Conservation (phyloP, 352 stramenopile genomes). For the Pythium vanterpoolii region DNA sequence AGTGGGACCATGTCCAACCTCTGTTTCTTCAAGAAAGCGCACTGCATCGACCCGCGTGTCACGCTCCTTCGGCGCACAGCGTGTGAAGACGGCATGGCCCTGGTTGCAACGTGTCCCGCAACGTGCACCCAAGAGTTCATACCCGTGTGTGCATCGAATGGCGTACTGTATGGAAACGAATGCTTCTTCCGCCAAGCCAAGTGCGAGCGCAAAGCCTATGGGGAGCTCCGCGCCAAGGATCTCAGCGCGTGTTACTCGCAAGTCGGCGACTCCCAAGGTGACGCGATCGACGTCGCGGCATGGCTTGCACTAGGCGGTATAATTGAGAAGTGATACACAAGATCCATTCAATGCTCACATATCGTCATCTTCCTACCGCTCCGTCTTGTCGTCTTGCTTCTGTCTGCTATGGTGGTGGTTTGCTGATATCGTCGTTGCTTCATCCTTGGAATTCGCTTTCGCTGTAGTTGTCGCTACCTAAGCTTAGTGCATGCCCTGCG, state of each 20-base stretch:
- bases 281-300: neutral
- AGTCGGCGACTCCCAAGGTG: constrained; percentile 17
- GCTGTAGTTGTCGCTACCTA: neutral
- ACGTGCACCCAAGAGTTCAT: constrained; percentile 35
- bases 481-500: constrained; percentile 14
- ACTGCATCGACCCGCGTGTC: constrained; percentile 24
- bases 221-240: constrained; percentile 18
- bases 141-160: constrained; percentile 49
- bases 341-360: neutral
- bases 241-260: constrained; percentile 21
- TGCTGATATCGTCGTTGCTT: neutral
- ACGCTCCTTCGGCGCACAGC: constrained; percentile 24
- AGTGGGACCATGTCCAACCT: constrained; percentile 44
- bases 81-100: constrained; percentile 21
- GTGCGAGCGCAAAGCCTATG: constrained; percentile 26
- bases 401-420: neutral
- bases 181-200: constrained; percentile 51
- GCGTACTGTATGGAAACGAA: constrained; percentile 49
- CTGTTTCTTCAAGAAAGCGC: constrained; percentile 34
- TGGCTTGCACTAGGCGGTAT: neutral
- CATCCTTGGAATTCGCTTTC: neutral
- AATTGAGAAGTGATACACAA: neutral
- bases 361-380: too few species aligned
- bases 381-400: neutral
- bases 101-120: constrained; percentile 31